Conservation (phyloP, 768 basidiomycete genomes). For the Mycena haematopus region DNA sequence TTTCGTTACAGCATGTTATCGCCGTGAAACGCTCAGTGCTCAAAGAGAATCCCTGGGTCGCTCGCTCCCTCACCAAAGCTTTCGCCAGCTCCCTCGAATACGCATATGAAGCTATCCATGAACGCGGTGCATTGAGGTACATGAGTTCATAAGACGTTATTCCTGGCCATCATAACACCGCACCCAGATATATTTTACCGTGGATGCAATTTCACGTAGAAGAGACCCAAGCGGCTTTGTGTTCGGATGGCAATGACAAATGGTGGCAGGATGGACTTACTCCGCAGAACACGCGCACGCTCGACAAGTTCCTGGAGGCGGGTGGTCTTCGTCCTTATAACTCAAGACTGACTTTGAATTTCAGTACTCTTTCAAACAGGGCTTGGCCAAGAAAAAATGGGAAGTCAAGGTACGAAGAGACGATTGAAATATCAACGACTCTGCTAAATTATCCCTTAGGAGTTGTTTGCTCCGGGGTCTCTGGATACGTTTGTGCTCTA, state of each 20-base stretch:
- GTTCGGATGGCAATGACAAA: slow-evolving; percentile 21
- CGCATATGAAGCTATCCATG: slow-evolving; percentile 31
- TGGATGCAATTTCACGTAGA: slow-evolving; percentile 31
- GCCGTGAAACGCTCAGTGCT: slow-evolving; percentile 28
- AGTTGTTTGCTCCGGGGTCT: slow-evolving; percentile 28
- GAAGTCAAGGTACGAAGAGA: slow-evolving; percentile 15
- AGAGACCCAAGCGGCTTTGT: slow-evolving; percentile 28
- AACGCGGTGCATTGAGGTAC: slow-evolving; percentile 26
- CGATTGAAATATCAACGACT: background rate
- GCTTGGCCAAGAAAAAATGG: slow-evolving; percentile 29
- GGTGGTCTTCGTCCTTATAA: background rate
- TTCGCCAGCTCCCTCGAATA: slow-evolving; percentile 28
- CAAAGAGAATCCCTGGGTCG: slow-evolving; percentile 25
- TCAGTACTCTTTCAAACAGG: slow-evolving; percentile 26
- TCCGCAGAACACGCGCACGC: slow-evolving; percentile 25
- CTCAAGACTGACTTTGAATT: background rate
- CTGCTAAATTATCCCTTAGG: background rate
- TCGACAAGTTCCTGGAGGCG: slow-evolving; percentile 30
- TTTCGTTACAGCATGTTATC: slow-evolving; percentile 19
- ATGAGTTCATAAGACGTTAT: no score
- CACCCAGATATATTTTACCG: slow-evolving; percentile 24
- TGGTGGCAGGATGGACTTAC: slow-evolving; percentile 32
- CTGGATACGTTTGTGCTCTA: slow-evolving; percentile 24
- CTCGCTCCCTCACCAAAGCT: slow-evolving; percentile 29
- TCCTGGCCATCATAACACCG: background rate